A percentile compares a stretch with the other conserved stretches of the same genome.
These are phyloP conservation scores for Panaeolus cyanescens DNA, from an alignment of 768 basidiomycete species.

Conservation along the genomic window DNA sequence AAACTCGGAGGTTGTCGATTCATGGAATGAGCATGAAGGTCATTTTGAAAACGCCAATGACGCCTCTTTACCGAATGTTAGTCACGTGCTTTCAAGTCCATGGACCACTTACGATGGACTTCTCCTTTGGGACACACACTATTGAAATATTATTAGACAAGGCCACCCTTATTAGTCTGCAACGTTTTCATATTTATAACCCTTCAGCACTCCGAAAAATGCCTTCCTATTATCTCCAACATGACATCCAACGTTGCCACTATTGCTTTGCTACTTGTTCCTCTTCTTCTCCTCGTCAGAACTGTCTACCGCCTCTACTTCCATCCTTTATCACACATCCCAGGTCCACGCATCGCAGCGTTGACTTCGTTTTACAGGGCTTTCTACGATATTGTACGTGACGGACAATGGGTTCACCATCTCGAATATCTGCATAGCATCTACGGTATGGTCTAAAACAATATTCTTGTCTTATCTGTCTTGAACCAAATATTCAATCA, in stretches of 20 bases:
- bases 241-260: not conserved
- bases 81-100: not conserved
- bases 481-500: conserved; percentile 10
- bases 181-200: not conserved
- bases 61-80: not conserved
- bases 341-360: conserved; percentile 31
- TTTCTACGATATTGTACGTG: conserved; percentile 27
- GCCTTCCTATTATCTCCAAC: not conserved
- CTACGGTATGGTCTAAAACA: conserved; percentile 20
- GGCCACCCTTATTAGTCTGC: not conserved
- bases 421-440: conserved; percentile 24
- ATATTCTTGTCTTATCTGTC: not conserved
- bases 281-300: not conserved
- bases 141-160: not conserved
- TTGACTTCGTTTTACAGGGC: conserved; percentile 22
- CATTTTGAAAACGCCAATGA: not conserved
- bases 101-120: not conserved
- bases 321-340: conserved; percentile 27
- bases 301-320: conserved; percentile 18
- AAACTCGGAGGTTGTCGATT: conserved; percentile 46
- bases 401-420: conserved; percentile 26
- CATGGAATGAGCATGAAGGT: not conserved
- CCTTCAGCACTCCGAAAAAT: not conserved
- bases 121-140: not conserved
- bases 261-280: conserved; percentile 1